Base-by-base conservation (phyloP, 148 eudicot genomes). In the Camellia granthamiana region DNA sequence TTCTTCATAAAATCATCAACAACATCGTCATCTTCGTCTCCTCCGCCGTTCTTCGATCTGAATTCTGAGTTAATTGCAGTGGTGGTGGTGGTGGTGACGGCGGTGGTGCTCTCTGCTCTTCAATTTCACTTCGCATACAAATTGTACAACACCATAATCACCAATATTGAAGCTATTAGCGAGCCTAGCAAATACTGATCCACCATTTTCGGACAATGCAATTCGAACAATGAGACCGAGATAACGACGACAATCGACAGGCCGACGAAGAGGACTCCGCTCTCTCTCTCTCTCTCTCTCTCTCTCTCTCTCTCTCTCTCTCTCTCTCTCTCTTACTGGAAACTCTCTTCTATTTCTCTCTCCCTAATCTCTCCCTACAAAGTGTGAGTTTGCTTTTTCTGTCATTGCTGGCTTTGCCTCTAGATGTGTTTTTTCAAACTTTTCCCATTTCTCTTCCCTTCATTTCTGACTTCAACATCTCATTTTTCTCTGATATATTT, bases 151-250 rank as follows among this genome's bases (percentile, higher is more conserved):
- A 86, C 62, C 52, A 69, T 77, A 11, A 88, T 66, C 62, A 86
- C 87, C n/a, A 89, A 1, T 52, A 83, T 6, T 11, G 86, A 77
- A 46, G 91, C 92, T 14, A 90, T 19, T 21, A 90, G 7, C 19
- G 81, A 78, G 13, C 87, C 91, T 3, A 80, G 12, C 21, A 81
- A 11, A 80, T 79, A 83, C 14, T 80, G 82, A 74, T 88, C 86
- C 80, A 60, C 74, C 91, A 87, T 89, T 84, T 56, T 72, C 7
- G 62, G 23, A 62, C 38, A 81, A 23, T 38, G 44, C 67, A n/a
- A 23, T 16, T n/a, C 19, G 49, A 75, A 75, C 14, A 30, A 9
- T 67, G 58, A 67, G 41, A 66, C 46, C 47, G 63, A 11, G 46
- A 46, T 51, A 42, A 42, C 66, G 52, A 74, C 42, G 18, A 18